These are phyloP conservation scores for Atkinsonella texensis DNA, from an alignment of 2,329 filamentous ascomycete species.

Conservation along the genomic window DNA sequence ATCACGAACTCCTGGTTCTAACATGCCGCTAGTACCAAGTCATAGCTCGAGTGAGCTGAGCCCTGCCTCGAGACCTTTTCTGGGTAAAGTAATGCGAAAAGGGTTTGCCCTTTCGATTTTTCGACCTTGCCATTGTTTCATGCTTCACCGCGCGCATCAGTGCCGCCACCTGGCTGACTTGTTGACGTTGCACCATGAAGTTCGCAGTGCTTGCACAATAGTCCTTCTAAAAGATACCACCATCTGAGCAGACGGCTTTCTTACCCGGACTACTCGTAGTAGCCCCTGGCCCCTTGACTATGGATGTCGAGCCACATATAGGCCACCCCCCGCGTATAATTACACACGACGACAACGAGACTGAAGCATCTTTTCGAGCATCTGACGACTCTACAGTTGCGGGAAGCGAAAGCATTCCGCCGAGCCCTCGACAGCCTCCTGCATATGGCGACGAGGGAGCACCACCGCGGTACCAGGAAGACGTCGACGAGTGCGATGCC, in stretches of 20 bases:
- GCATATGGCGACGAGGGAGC: constrained; percentile 11
- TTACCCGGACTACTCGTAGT: neutral
- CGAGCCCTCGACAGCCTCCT: constrained; percentile 10
- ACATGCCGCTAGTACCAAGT: neutral
- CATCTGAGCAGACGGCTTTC: neutral
- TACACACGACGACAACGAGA: constrained; percentile 1
- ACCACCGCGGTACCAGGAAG: constrained; percentile 10
- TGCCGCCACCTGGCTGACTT: neutral
- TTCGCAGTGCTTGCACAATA: neutral
- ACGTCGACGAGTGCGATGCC: neutral
- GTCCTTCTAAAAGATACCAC: neutral
- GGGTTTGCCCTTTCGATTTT: neutral
- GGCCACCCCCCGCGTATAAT: constrained; percentile 7
- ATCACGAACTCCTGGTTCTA: neutral
- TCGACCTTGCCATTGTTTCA: neutral
- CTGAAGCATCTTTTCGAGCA: neutral
- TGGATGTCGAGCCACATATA: constrained; percentile 8
- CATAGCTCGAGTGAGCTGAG: neutral
- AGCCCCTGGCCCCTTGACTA: neutral
- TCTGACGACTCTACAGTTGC: constrained; percentile 8
- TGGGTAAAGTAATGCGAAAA: neutral
- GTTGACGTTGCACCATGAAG: neutral
- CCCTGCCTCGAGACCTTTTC: neutral
- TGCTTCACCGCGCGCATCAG: neutral
- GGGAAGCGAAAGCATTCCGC: constrained; percentile 4